phyloP scores from a whole-genome alignment of 2,329 filamentous ascomycete genomes.

The Madurella mycetomatis region DNA sequence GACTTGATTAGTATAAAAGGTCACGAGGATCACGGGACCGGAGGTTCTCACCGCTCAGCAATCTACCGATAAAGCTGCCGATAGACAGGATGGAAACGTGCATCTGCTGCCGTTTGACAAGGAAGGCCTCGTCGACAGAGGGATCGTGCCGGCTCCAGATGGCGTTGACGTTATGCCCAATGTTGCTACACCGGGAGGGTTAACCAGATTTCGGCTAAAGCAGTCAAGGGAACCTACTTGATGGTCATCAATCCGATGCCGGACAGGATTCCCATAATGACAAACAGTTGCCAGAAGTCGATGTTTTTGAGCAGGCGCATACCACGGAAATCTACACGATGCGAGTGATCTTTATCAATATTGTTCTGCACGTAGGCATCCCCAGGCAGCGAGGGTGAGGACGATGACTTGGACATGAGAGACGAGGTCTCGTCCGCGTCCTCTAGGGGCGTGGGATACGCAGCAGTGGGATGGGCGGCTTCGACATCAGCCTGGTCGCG shows the following conservation, averaged over 20 bases:
- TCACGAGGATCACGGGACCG: background rate
- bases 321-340: slow-evolving; percentile 87
- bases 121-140: slow-evolving; percentile 65
- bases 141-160: slow-evolving; percentile 85
- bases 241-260: slow-evolving; percentile 98
- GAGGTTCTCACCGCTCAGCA: slow-evolving; percentile 62
- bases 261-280: slow-evolving; percentile 82
- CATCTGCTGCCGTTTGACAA: slow-evolving; percentile 77
- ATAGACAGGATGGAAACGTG: slow-evolving; percentile 94
- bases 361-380: slow-evolving; percentile 52
- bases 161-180: slow-evolving; percentile 83
- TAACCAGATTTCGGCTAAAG: slow-evolving; percentile 1
- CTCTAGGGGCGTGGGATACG: slow-evolving; percentile 22
- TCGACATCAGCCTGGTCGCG: slow-evolving; percentile 23
- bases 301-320: slow-evolving; percentile 63
- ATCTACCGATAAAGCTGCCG: slow-evolving; percentile 76
- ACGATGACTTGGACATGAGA: slow-evolving; percentile 64
- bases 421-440: slow-evolving; percentile 72
- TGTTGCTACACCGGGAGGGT: slow-evolving; percentile 60
- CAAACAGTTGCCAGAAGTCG: slow-evolving; percentile 90
- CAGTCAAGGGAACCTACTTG: slow-evolving; percentile 61
- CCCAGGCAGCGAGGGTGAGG: slow-evolving; percentile 47
- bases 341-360: slow-evolving; percentile 69
- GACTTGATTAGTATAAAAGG: slow-evolving; percentile 4
- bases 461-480: slow-evolving; percentile 28